Base-by-base conservation (phyloP, 2,329 filamentous ascomycete species). In the Fusarium guadeloupense region DNA sequence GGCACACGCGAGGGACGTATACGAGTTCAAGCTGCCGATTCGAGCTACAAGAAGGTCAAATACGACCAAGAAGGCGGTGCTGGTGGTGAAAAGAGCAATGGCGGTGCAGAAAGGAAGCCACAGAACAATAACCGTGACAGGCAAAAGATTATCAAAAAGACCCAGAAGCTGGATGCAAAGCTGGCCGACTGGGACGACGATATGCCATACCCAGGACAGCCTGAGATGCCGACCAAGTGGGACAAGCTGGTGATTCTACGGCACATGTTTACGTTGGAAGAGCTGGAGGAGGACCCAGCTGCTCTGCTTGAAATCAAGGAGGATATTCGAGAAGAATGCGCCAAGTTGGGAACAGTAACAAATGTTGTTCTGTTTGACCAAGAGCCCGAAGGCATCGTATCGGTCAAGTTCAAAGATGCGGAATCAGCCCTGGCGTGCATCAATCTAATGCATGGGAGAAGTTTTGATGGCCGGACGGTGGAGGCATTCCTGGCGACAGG, bases 131-230 rank as follows among this genome's bases (percentile, higher is more conserved):
- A 84, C 68, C 86, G 86, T 61, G 92, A 96, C 62, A 91, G 94
- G 76, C 88, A 90, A 74, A 96, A 96, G 78, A 90, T 96, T 56
- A 96, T 96, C 73, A 90, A 88, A 76, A 93, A 93, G 76, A 94
- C 92, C 0, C 91, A 97, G 74, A 95, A 94, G 74, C 82, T 98
- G 68, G 92, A 94, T 70, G 94, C 92, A 42, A 93, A 94, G 77
- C 85, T 98, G 28, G 90, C 93, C 4, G 93, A 98, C 75, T 99
- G 95, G 95, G 91, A 92, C 71, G 94, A 97, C 71, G 93, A 98
- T 72, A 89, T 94, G 49, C 85, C 89, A 21, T 84, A 78, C 59
- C 81, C 73, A 4, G 71, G 66, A 1, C 62, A 68, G 30, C 64
- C 69, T 9, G 81, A 83, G n/a, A 81, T 75, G 9, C 73, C 71